Evolutionary conservation across 441 rosid genomes (phyloP), one percentile per base, ranked within the genome.

Genomic region (Populus trichocarpa): DNA sequence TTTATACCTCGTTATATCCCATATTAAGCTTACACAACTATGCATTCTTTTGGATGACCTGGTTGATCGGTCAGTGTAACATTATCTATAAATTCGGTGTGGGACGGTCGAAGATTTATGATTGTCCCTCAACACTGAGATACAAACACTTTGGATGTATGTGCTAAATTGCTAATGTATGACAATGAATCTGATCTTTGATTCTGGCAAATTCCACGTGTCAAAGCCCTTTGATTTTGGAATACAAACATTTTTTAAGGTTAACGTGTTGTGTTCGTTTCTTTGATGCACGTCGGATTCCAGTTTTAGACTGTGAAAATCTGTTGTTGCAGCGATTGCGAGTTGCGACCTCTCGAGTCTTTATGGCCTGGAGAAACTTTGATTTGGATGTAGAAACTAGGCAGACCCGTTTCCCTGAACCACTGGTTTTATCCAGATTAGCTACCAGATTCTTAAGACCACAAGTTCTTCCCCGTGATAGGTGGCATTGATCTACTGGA

Each of bases 21-120:
- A 75, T 72, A 30, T 30, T 30, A 30, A 40, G 65, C 67, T 25
- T 23, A 57, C 68, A 16, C 59, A 72, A 66, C 61, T 65, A 10
- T 70, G 25, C 70, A 70, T 78, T 38, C 73, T 73, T 78, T 70
- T 33, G 42, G 67, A 69, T 23, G 18, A 32, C 61, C 71, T 71
- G 8, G 61, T 67, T 32, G 61, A 67, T 57, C 26, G 72, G 53
- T 69, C 42, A 25, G 32, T 73, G 77, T 63, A 67, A 68, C 61
- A 77, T 35, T 30, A 68, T 78, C 28, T 38, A 68, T 16, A 33
- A 38, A 65, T 71, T 30, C 32, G 32, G 32, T 38, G 2, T 18
- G 69, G 26, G 59, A 64, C 38, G 11, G 13, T 63, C 23, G 61
- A 25, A 42, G 67, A 33, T 38, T 35, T 64, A 65, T 25, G 30